A percentile compares a stretch with the other conserved stretches of the same genome.
Evolutionary conservation across 176 grass and related monocot genomes (phyloP).

Genomic region (Carex littledalei): DNA sequence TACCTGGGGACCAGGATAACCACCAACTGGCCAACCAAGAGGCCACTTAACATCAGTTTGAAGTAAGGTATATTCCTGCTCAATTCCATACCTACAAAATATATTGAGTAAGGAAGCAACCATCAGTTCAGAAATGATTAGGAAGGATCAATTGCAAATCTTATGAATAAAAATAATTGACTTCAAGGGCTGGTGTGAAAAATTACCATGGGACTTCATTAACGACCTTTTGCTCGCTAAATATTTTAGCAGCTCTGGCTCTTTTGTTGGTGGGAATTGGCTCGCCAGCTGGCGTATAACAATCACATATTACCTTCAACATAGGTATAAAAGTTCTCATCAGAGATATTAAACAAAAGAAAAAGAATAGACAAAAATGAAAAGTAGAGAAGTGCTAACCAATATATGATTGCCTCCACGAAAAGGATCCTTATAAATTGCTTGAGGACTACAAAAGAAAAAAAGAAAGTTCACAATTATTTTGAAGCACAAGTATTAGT

Average conservation of each 20-base stretch:
- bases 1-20: slow-evolving; percentile 98
- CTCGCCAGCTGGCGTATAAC: slow-evolving; percentile 62
- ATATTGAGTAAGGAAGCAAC: not conserved
- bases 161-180: not conserved
- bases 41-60: slow-evolving; percentile 88
- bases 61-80: slow-evolving; percentile 96
- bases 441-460: slow-evolving; percentile 67
- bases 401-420: slow-evolving; percentile 93
- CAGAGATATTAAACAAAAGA: not conserved
- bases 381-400: slow-evolving; percentile 35
- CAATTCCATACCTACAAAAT: slow-evolving; percentile 77
- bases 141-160: not conserved
- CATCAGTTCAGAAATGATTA: not conserved
- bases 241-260: slow-evolving; percentile 53
- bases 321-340: not conserved
- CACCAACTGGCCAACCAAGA: slow-evolving; percentile 98
- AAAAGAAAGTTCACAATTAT: not conserved
- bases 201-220: slow-evolving; percentile 81
- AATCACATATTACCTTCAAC: slow-evolving; percentile 85
- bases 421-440: slow-evolving; percentile 96
- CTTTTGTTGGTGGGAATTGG: slow-evolving; percentile 86
- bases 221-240: slow-evolving; percentile 69
- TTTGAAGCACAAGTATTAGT: slow-evolving; percentile 5
- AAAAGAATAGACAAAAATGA: not conserved
- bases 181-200: not conserved